Conservation (phyloP, 148 eudicot species). For the Mesembryanthemum crystallinum region DNA sequence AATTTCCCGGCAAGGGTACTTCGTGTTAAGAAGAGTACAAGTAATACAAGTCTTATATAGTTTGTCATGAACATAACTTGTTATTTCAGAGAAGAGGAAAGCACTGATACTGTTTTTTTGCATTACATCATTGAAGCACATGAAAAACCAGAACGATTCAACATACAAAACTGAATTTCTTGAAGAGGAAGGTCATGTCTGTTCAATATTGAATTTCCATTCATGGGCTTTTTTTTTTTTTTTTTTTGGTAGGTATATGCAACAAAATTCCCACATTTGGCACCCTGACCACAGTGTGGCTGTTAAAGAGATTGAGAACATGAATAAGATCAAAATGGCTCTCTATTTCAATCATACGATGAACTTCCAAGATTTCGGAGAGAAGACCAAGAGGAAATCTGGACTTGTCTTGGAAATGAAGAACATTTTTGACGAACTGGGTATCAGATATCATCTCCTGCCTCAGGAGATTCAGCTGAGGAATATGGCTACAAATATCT, state of each 20-base stretch:
- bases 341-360: conserved; percentile 65
- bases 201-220: no score
- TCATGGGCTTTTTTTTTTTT: not conserved
- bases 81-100: no score
- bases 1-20: no score
- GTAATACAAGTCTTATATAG: no score
- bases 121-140: no score
- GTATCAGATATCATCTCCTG: conserved; percentile 57
- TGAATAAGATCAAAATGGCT: conserved; percentile 62
- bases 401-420: conserved; percentile 60
- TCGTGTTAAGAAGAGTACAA: no score
- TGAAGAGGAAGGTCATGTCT: no score
- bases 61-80: no score
- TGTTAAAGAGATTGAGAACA: conserved; percentile 60
- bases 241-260: conserved; percentile 40
- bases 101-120: no score
- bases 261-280: conserved; percentile 47
- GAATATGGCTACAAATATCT: conserved; percentile 1
- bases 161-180: no score
- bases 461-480: conserved; percentile 74
- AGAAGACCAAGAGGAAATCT: conserved; percentile 50
- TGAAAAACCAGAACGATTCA: no score
- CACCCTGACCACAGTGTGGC: conserved; percentile 53
- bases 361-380: conserved; percentile 60
- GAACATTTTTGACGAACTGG: conserved; percentile 62